Percentiles rank a stretch among this genome's conserved stretches.
Evolutionary conservation across 345 rosid genomes (phyloP).

Genomic region (Eucalyptus sideroxylon): DNA sequence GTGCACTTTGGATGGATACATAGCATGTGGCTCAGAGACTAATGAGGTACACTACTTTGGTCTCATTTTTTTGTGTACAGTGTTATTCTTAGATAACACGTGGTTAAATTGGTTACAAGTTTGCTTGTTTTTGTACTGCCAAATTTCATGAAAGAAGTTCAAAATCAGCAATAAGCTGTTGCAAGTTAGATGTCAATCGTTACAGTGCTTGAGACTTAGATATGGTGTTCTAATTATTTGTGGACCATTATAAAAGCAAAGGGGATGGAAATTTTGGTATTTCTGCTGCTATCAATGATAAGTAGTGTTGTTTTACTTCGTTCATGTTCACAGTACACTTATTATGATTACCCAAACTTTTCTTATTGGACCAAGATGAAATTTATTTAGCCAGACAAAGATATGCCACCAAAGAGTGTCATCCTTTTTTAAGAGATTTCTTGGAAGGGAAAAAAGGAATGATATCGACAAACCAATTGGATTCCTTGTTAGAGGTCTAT

Average conservation of each 20-base stretch:
- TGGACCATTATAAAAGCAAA: not conserved
- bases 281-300: not conserved
- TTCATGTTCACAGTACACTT: not conserved
- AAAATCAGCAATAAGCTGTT: not conserved
- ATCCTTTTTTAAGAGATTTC: not conserved
- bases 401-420: not conserved
- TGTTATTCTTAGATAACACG: not conserved
- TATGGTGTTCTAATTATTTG: not conserved
- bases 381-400: not conserved
- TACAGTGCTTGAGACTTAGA: not conserved
- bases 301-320: not conserved
- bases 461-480: not conserved
- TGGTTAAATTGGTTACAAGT: not conserved
- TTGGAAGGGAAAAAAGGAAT: not conserved
- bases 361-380: not conserved
- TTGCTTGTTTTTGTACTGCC: not conserved
- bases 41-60: slow-evolving; percentile 55
- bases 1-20: slow-evolving; percentile 75
- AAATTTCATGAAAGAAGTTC: not conserved
- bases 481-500: not conserved
- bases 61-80: not conserved
- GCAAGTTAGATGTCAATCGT: not conserved
- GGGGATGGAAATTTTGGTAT: not conserved
- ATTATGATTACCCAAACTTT: not conserved
- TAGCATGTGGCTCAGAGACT: slow-evolving; percentile 92